Evolutionary conservation across 2,329 filamentous ascomycete genomes (phyloP).

Genomic region (Periconia sp.): DNA sequence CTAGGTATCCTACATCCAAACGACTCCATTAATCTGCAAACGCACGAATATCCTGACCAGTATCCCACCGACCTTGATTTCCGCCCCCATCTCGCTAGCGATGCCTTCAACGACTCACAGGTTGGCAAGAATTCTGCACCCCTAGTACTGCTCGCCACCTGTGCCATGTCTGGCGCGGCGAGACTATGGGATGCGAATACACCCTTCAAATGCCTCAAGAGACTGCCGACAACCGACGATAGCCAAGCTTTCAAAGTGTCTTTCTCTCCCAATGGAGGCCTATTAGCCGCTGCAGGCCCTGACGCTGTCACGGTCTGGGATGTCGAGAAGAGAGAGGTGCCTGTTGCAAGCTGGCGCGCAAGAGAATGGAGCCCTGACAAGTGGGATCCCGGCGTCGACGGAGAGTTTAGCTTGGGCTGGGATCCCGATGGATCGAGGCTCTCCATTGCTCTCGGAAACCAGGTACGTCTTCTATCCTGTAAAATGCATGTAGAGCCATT

Average conservation of each 20-base stretch:
- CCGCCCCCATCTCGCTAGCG: slow-evolving; percentile 29
- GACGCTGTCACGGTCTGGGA: slow-evolving; percentile 55
- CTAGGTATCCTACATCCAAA: slow-evolving; percentile 45
- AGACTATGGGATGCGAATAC: slow-evolving; percentile 50
- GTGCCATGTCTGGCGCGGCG: slow-evolving; percentile 48
- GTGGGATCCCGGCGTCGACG: slow-evolving; percentile 41
- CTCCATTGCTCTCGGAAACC: slow-evolving; percentile 45
- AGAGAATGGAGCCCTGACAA: slow-evolving; percentile 30
- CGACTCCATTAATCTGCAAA: slow-evolving; percentile 38
- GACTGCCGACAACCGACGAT: slow-evolving; percentile 36
- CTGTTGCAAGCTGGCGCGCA: slow-evolving; percentile 44
- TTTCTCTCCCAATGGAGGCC: slow-evolving; percentile 51
- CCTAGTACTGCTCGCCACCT: slow-evolving; percentile 46
- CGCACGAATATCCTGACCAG: slow-evolving; percentile 39
- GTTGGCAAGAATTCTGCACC: slow-evolving; percentile 17
- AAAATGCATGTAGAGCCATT: background rate
- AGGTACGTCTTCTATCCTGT: slow-evolving; percentile 34
- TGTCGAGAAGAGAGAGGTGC: slow-evolving; percentile 39
- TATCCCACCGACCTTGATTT: slow-evolving; percentile 51
- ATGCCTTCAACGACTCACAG: slow-evolving; percentile 6
- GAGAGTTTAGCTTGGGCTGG: slow-evolving; percentile 46
- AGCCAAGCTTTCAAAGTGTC: slow-evolving; percentile 48
- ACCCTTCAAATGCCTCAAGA: slow-evolving; percentile 39
- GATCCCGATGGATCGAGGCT: slow-evolving; percentile 46
- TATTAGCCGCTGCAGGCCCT: slow-evolving; percentile 52